Evolutionary conservation across 495 filamentous ascomycete genomes (phyloP).

Genomic region (Pseudoneurospora amorphoporcata): DNA sequence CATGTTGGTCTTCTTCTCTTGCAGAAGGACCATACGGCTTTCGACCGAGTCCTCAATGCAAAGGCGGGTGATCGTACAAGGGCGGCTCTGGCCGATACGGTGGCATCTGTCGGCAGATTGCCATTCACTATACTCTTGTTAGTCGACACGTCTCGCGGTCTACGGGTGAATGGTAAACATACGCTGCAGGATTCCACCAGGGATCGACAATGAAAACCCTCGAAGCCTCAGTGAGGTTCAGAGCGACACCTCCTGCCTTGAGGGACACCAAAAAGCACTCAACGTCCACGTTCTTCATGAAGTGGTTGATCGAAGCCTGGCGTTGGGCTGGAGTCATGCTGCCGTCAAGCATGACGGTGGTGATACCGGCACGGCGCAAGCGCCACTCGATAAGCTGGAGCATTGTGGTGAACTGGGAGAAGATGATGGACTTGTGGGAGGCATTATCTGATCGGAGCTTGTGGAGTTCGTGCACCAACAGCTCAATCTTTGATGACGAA

Average conservation of each 20-base stretch:
- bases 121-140: constrained; percentile 52
- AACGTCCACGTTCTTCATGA: constrained; percentile 87
- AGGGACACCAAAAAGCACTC: constrained; percentile 92
- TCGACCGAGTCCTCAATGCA: constrained; percentile 96
- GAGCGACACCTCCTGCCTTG: constrained; percentile 88
- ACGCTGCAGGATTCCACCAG: constrained; percentile 94
- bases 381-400: constrained; percentile 96
- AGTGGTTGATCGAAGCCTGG: constrained; percentile 80
- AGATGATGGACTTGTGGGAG: constrained; percentile 92
- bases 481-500: constrained; percentile 94
- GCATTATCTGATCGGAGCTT: constrained; percentile 79
- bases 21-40: constrained; percentile 82
- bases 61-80: constrained; percentile 86
- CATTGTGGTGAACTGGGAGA: constrained; percentile 97
- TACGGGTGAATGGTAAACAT: constrained; percentile 1
- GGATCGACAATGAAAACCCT: constrained; percentile 93
- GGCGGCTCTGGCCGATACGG: constrained; percentile 87
- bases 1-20: constrained; percentile 96
- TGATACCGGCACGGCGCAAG: constrained; percentile 85
- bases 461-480: constrained; percentile 86
- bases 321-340: constrained; percentile 90
- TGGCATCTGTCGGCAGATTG: constrained; percentile 94
- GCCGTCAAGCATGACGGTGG: constrained; percentile 93
- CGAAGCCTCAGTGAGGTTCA: constrained; percentile 90
- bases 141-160: background rate